Percentiles rank a stretch among this genome's conserved stretches.
Evolutionary conservation across 768 basidiomycete species (phyloP).

Genomic region (Termitomyces sp.): DNA sequence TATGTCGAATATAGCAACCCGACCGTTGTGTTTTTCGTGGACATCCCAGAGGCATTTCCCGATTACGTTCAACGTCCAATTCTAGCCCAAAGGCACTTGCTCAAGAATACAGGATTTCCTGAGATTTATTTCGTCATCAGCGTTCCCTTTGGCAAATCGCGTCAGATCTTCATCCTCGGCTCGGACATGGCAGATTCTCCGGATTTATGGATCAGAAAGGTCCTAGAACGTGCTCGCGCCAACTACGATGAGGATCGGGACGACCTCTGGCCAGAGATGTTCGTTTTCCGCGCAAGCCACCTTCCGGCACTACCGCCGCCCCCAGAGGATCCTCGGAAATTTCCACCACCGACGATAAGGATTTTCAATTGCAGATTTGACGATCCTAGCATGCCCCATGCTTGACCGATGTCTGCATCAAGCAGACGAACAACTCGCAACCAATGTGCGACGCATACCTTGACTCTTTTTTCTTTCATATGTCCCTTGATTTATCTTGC

Average conservation of each 20-base stretch:
- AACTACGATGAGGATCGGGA: background rate
- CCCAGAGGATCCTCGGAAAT: background rate
- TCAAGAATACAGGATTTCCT: background rate
- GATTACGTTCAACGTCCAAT: background rate
- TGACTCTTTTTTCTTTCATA: too few relatives aligned
- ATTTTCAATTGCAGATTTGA: background rate
- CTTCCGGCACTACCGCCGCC: background rate
- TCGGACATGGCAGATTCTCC: slow-evolving; percentile 1
- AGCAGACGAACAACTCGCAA: too few relatives aligned
- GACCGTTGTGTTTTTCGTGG: background rate
- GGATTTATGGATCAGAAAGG: background rate
- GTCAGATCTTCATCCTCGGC: slow-evolving; percentile 1
- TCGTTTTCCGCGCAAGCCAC: background rate
- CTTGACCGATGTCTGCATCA: background rate
- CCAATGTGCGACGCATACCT: background rate
- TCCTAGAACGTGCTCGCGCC: background rate
- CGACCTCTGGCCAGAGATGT: background rate
- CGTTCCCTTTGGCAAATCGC: slow-evolving; percentile 1
- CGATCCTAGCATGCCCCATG: background rate
- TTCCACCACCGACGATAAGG: background rate
- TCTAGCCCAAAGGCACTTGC: background rate
- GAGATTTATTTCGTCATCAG: background rate
- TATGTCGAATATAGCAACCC: slow-evolving; percentile 1
- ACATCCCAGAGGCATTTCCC: background rate
- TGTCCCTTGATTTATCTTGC: too few relatives aligned